Evolutionary conservation across 345 rosid species (phyloP).

Genomic region (Reutealis trisperma): DNA sequence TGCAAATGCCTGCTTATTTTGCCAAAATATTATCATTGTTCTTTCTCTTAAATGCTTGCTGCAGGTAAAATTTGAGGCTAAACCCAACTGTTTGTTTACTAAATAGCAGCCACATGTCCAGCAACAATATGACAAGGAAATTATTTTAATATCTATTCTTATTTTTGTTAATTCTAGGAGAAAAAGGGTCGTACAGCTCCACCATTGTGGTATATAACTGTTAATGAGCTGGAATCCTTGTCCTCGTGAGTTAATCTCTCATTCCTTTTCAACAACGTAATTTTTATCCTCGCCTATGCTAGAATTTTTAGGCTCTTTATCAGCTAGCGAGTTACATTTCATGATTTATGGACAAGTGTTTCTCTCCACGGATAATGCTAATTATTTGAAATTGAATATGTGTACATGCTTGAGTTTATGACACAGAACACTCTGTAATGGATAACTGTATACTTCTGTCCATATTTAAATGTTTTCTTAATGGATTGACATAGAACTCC

Average conservation of each 20-base stretch:
- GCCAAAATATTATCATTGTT: background rate
- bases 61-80: background rate
- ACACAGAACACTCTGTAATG: background rate
- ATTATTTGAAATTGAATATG: background rate
- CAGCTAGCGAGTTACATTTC: background rate
- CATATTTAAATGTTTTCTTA: background rate
- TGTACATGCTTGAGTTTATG: background rate
- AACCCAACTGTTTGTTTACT: too few relatives aligned
- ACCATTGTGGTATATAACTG: slow-evolving; percentile 71
- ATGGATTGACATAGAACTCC: background rate
- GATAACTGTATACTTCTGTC: background rate
- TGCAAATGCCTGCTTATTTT: background rate
- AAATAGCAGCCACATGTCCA: too few relatives aligned
- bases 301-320: background rate
- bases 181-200: slow-evolving; percentile 74
- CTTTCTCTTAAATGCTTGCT: background rate
- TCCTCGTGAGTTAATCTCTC: slow-evolving; percentile 55
- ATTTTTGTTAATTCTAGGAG: slow-evolving; percentile 51
- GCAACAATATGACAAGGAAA: too few relatives aligned
- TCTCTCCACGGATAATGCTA: background rate
- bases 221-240: slow-evolving; percentile 68
- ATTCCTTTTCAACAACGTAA: background rate
- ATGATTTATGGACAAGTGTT: background rate
- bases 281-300: background rate
- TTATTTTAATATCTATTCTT: background rate